Conservation (phyloP, 2,329 filamentous ascomycete genomes). For the Davidsoniella eucalypti region DNA sequence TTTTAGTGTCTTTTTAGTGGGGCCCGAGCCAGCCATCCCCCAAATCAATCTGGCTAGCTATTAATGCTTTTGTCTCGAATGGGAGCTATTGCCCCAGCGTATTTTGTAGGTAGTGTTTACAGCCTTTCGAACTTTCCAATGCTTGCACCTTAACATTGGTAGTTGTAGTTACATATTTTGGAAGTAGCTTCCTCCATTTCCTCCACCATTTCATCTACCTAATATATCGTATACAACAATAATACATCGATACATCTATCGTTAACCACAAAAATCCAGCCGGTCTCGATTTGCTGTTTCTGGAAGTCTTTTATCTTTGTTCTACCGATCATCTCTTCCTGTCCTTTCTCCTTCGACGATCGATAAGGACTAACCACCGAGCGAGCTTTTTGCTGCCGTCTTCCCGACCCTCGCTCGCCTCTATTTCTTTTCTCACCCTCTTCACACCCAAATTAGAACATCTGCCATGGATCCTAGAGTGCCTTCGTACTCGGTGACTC, state of each 20-base stretch:
- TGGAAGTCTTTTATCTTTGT: no score
- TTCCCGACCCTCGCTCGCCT: not conserved
- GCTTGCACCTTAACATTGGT: no score
- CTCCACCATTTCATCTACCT: not conserved
- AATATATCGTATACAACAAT: not conserved
- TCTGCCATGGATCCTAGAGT: conserved; percentile 32
- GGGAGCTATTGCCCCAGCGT: no score
- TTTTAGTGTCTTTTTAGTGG: no score
- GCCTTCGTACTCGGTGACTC: conserved; percentile 41
- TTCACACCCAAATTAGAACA: not conserved
- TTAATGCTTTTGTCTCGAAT: not conserved
- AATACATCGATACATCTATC: no score
- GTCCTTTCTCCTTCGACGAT: not conserved
- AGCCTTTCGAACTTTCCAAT: no score
- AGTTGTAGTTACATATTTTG: no score
- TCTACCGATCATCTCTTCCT: not conserved
- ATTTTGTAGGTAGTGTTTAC: no score
- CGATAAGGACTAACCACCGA: not conserved
- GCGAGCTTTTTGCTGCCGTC: not conserved
- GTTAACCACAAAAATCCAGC: no score
- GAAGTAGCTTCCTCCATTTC: not conserved
- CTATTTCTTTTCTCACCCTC: not conserved
- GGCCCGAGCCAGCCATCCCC: no score
- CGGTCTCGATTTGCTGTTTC: no score
- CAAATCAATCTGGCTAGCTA: not conserved